Conservation (phyloP, 2,329 filamentous ascomycete species). For the Alternaria arbusti region DNA sequence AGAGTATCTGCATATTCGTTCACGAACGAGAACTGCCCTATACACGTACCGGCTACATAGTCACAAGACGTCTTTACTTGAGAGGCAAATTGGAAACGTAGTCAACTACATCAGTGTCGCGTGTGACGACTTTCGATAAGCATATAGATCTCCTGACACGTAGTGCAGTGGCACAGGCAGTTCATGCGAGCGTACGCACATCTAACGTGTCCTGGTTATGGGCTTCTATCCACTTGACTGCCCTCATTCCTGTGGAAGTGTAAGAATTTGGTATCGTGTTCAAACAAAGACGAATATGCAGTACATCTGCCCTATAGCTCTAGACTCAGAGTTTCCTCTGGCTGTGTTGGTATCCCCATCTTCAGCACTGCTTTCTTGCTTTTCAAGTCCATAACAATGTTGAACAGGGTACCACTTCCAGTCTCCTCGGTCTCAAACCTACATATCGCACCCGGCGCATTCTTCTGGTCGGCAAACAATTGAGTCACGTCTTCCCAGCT, state of each 20-base stretch:
- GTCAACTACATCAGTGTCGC: not conserved
- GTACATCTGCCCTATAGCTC: conserved; percentile 16
- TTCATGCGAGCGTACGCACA: not conserved
- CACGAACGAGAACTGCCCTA: not conserved
- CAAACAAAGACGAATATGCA: not conserved
- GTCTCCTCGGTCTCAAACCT: conserved; percentile 30
- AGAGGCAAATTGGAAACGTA: not conserved
- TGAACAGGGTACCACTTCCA: conserved; percentile 45
- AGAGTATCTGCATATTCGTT: not conserved
- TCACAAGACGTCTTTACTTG: not conserved
- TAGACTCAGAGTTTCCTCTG: conserved; percentile 33
- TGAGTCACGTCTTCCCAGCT: conserved; percentile 35
- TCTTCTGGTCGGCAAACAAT: conserved; percentile 52
- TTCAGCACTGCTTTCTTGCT: conserved; percentile 36
- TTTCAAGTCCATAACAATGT: conserved; percentile 47
- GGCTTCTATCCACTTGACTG: not conserved
- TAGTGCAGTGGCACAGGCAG: not conserved
- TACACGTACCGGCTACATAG: not conserved
- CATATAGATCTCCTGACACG: not conserved
- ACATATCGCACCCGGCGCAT: conserved; percentile 47
- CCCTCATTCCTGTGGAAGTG: not conserved
- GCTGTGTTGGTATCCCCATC: conserved; percentile 40
- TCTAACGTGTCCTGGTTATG: not conserved
- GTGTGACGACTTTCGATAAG: not conserved
- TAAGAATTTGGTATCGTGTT: not conserved